These are phyloP conservation scores for Beauveria medogensis DNA, from an alignment of 2,329 filamentous ascomycete genomes.

Conservation along the genomic window DNA sequence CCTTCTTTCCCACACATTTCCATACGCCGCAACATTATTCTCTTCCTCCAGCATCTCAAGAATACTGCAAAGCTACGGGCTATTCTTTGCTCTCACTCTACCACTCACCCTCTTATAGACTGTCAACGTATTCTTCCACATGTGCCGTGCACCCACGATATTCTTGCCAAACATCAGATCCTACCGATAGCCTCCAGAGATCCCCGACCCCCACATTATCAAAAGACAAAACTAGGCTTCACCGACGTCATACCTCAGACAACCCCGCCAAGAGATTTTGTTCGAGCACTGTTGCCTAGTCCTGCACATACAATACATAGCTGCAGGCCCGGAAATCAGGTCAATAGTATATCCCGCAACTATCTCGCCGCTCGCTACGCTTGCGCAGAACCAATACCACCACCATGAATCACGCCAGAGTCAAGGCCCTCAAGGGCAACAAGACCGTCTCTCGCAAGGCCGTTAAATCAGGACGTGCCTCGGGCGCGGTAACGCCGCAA, in stretches of 20 bases:
- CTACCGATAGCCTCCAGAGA: neutral
- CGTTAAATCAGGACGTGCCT: slow-evolving; percentile 48
- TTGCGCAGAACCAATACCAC: neutral
- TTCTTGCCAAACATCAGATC: neutral
- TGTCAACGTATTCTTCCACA: neutral
- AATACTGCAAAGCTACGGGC: neutral
- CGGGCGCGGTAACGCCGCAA: slow-evolving; percentile 47
- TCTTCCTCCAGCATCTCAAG: neutral
- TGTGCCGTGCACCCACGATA: slow-evolving; percentile 10
- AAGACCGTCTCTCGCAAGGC: slow-evolving; percentile 68
- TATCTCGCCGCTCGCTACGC: neutral
- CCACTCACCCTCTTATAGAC: neutral
- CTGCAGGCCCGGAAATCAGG: slow-evolving; percentile 10
- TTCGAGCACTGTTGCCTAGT: neutral
- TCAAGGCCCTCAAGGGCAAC: slow-evolving; percentile 61
- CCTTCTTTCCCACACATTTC: too few relatives aligned
- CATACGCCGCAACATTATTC: too few relatives aligned
- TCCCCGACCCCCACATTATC: neutral
- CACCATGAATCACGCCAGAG: slow-evolving; percentile 55
- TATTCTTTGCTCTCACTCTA: neutral
- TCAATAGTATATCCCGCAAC: slow-evolving; percentile 14
- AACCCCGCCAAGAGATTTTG: neutral
- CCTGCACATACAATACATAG: neutral
- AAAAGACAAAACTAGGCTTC: neutral
- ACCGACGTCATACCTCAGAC: neutral